phyloP scores from a whole-genome alignment of 495 filamentous ascomycete genomes.

The Apiosordaria backusii region DNA sequence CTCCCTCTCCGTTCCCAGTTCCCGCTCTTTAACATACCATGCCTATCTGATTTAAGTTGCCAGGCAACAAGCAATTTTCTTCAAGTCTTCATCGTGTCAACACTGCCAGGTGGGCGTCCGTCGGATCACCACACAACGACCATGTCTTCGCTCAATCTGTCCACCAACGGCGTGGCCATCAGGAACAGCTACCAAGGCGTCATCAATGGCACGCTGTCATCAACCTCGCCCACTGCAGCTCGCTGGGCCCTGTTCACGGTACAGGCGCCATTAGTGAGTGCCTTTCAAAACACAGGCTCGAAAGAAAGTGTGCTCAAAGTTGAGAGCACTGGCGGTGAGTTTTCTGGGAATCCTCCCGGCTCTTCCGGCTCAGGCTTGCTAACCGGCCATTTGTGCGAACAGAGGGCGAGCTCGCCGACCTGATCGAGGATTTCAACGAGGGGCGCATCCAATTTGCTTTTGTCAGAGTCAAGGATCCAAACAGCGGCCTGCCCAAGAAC shows the following conservation, averaged over 20 bases:
- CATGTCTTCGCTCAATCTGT: conserved; percentile 93
- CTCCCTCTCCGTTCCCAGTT: conserved; percentile 13
- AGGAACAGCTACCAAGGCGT: conserved; percentile 88
- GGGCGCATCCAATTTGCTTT: conserved; percentile 96
- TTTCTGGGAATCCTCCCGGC: not conserved
- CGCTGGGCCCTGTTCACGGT: conserved; percentile 90
- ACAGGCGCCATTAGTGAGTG: conserved; percentile 81
- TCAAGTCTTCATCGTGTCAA: not conserved
- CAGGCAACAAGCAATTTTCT: not conserved
- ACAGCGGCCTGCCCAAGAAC: conserved; percentile 85
- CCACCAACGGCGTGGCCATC: conserved; percentile 86
- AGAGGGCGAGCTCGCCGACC: conserved; percentile 92
- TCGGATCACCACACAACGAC: not conserved
- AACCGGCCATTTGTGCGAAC: conserved; percentile 3
- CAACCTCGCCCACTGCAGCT: conserved; percentile 54
- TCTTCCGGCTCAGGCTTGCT: not conserved
- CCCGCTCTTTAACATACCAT: not conserved
- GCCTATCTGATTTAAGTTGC: not conserved
- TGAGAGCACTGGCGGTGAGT: conserved; percentile 80
- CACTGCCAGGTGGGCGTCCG: not conserved
- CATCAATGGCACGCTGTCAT: conserved; percentile 67
- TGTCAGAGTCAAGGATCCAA: conserved; percentile 92
- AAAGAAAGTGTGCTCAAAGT: conserved; percentile 96
- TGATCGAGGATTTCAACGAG: conserved; percentile 98
- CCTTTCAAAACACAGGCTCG: conserved; percentile 77